Evolutionary conservation across 2,329 filamentous ascomycete genomes (phyloP).

Genomic region (Aspergillus ochraceus): DNA sequence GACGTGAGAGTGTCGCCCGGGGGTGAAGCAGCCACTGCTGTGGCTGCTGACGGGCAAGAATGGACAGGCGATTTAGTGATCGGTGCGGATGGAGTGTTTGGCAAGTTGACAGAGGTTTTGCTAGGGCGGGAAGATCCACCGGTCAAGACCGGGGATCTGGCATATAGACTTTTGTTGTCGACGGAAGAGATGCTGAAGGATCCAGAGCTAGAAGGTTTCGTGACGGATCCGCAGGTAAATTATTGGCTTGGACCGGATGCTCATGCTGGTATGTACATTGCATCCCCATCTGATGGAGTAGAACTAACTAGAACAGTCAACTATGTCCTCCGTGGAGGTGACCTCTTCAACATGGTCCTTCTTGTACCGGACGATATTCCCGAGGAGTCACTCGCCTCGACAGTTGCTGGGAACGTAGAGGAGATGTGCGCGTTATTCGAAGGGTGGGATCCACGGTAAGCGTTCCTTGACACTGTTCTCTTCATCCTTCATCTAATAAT

Average conservation of each 20-base stretch:
- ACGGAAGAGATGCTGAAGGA: conserved; percentile 50
- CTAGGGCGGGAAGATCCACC: conserved; percentile 48
- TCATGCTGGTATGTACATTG: conserved; percentile 41
- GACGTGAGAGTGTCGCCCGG: conserved; percentile 38
- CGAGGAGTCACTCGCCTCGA: conserved; percentile 49
- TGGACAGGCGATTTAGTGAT: conserved; percentile 27
- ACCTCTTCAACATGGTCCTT: conserved; percentile 53
- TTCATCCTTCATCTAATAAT: neutral
- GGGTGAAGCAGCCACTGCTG: conserved; percentile 37
- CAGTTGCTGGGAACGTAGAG: conserved; percentile 51
- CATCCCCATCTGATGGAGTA: rapidly evolving
- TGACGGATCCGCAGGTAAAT: conserved; percentile 51
- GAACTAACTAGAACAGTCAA: conserved; percentile 41
- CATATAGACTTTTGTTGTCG: conserved; percentile 55
- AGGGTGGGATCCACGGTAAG: conserved; percentile 57
- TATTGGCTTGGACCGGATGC: conserved; percentile 56
- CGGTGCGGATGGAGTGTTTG: conserved; percentile 30
- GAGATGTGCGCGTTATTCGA: conserved; percentile 56
- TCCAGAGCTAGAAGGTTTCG: conserved; percentile 47
- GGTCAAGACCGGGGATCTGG: conserved; percentile 55
- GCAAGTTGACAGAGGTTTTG: conserved; percentile 45
- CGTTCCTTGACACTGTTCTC: neutral
- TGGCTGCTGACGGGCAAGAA: conserved; percentile 26
- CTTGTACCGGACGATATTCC: conserved; percentile 65
- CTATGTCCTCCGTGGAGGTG: conserved; percentile 60